Conservation (phyloP, 2,329 filamentous ascomycete genomes). For the Anthostomella pinea region DNA sequence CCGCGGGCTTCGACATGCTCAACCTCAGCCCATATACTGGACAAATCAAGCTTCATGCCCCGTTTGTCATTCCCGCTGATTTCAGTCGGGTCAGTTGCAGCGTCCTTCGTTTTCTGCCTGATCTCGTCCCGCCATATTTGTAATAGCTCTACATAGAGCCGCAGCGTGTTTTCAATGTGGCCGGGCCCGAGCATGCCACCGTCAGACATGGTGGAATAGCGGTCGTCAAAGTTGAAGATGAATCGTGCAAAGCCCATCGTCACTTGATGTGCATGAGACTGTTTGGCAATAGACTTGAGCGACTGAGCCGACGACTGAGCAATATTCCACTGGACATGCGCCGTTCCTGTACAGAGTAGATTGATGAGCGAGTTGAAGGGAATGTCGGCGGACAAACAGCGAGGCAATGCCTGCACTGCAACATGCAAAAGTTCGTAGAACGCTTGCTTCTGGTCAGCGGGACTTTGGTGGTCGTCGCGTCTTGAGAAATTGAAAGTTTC, state of each 20-base stretch:
- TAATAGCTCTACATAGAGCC: conserved; percentile 87
- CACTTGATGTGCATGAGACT: conserved; percentile 90
- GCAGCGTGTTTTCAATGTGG: conserved; percentile 91
- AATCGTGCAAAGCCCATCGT: conserved; percentile 96
- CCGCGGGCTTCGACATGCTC: conserved; percentile 97
- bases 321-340: conserved; percentile 90
- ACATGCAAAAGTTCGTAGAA: conserved; percentile 96
- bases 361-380: conserved; percentile 94
- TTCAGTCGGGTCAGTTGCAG: conserved; percentile 62
- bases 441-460: conserved; percentile 81
- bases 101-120: conserved; percentile 76
- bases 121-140: conserved; percentile 99
- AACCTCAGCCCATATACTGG: conserved; percentile 86
- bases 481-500: conserved; percentile 90
- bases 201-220: conserved; percentile 96
- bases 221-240: conserved; percentile 97
- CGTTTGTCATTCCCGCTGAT: conserved; percentile 64
- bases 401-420: conserved; percentile 88
- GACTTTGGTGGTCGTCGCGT: conserved; percentile 71
- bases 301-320: conserved; percentile 89
- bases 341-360: conserved; percentile 90
- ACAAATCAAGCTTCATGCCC: conserved; percentile 77
- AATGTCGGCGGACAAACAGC: conserved; percentile 88
- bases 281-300: conserved; percentile 89
- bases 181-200: conserved; percentile 91